Conservation (phyloP, 345 rosid genomes). For the Bruguiera gymnorhiza region DNA sequence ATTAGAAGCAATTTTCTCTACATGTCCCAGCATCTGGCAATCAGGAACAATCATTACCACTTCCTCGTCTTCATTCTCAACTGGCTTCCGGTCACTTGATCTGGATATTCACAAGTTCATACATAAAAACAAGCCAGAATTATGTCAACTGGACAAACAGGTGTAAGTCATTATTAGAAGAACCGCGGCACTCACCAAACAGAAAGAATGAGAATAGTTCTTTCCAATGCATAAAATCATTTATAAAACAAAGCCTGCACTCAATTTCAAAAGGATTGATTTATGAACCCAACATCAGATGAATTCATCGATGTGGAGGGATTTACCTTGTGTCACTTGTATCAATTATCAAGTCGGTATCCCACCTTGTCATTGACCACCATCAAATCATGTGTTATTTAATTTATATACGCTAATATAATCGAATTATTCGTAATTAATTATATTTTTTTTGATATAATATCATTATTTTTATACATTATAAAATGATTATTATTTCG, state of each 20-base stretch:
- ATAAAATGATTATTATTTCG: too few species aligned
- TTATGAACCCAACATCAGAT: slow-evolving; percentile 2
- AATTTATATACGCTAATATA: too few species aligned
- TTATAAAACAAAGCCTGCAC: not conserved
- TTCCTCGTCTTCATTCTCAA: slow-evolving; percentile 82
- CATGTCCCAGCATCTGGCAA: slow-evolving; percentile 83
- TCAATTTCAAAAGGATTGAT: not conserved
- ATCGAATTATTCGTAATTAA: too few species aligned
- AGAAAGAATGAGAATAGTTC: not conserved
- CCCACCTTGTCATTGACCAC: too few species aligned
- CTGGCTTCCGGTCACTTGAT: slow-evolving; percentile 87
- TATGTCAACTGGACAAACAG: not conserved
- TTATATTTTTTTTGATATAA: too few species aligned
- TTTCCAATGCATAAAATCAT: not conserved
- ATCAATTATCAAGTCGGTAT: too few species aligned
- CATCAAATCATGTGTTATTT: too few species aligned
- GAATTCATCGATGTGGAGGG: slow-evolving; percentile 9
- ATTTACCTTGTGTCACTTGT: slow-evolving; percentile 38
- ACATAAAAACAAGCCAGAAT: not conserved
- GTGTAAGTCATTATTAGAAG: not conserved
- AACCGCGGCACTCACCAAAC: slow-evolving; percentile 24
- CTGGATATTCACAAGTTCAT: slow-evolving; percentile 33
- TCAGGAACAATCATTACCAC: slow-evolving; percentile 94
- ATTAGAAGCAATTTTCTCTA: slow-evolving; percentile 66
- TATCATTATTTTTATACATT: too few species aligned